phyloP scores from a whole-genome alignment of 78 protist genomes.

The Tieghemostelium lacteum region DNA sequence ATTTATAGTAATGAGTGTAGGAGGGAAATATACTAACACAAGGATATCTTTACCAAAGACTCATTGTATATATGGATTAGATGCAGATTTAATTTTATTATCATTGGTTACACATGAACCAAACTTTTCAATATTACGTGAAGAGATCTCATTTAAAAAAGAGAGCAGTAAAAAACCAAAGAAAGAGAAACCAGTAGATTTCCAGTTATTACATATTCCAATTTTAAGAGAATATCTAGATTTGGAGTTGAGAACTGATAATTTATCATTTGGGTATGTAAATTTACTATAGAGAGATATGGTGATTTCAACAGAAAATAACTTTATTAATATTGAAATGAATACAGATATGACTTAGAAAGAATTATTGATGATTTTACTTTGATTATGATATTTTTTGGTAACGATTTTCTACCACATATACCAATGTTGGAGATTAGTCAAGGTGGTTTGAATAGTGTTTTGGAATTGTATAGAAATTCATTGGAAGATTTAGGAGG shows the following conservation, averaged over 20 bases:
- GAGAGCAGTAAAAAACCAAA: conserved; percentile 41
- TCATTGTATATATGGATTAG: conserved; percentile 89
- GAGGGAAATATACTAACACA: conserved; percentile 86
- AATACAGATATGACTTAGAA: conserved; percentile 89
- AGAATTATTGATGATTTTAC: conserved; percentile 98
- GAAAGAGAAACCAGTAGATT: conserved; percentile 8
- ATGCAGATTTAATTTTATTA: conserved; percentile 99
- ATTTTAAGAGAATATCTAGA: conserved; percentile 86
- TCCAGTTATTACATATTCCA: conserved; percentile 70
- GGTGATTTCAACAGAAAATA: neutral
- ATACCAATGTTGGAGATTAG: conserved; percentile 96
- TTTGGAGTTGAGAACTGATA: conserved; percentile 46
- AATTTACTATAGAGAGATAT: neutral
- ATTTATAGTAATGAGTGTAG: no score
- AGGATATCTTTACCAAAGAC: conserved; percentile 2
- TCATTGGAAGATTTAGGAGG: conserved; percentile 85
- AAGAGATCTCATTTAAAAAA: conserved; percentile 71
- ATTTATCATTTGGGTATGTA: conserved; percentile 48
- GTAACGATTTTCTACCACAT: conserved; percentile 99
- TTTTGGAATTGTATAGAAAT: conserved; percentile 85
- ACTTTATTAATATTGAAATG: neutral
- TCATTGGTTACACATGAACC: conserved; percentile 99
- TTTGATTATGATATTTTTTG: conserved; percentile 94
- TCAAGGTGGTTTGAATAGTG: conserved; percentile 93
- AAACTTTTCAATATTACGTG: conserved; percentile 95